A percentile compares a stretch with the other conserved stretches of the same genome.
These are phyloP conservation scores for Nakaseomyces kungkrabaensis DNA, from an alignment of 1,139 yeast genomes.

Conservation along the genomic window DNA sequence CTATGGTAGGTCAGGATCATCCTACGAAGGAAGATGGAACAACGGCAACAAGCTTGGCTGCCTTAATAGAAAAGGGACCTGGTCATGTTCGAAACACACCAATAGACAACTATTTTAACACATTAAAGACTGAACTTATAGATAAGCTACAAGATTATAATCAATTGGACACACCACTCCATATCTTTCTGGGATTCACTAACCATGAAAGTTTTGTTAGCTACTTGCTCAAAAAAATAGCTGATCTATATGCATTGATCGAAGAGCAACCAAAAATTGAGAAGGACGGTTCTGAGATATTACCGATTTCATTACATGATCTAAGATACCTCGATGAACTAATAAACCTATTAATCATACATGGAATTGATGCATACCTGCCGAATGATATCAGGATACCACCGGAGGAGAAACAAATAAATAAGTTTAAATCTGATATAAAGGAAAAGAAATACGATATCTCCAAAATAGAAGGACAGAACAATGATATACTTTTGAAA, in stretches of 20 bases:
- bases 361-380: slow-evolving; percentile 61
- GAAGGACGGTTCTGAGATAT: slow-evolving; percentile 32
- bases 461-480: not conserved
- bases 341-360: slow-evolving; percentile 52
- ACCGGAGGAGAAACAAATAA: slow-evolving; percentile 46
- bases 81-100: slow-evolving; percentile 30
- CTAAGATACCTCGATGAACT: slow-evolving; percentile 62
- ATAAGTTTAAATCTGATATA: slow-evolving; percentile 32
- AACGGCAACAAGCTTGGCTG: slow-evolving; percentile 1
- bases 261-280: slow-evolving; percentile 8
- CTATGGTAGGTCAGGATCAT: no score
- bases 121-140: slow-evolving; percentile 14
- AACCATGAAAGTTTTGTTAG: slow-evolving; percentile 24
- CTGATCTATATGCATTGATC: slow-evolving; percentile 9
- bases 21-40: not conserved
- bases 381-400: slow-evolving; percentile 56
- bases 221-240: slow-evolving; percentile 16
- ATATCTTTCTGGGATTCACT: slow-evolving; percentile 16
- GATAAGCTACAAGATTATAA: slow-evolving; percentile 5
- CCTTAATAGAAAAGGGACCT: slow-evolving; percentile 17
- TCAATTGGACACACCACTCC: slow-evolving; percentile 3
- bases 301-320: slow-evolving; percentile 75
- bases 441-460: slow-evolving; percentile 17
- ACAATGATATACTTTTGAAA: not conserved
- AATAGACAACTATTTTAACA: slow-evolving; percentile 30